Base-by-base conservation (phyloP, 2,329 filamentous ascomycete species). In the Fusarium sterilihyphosum region DNA sequence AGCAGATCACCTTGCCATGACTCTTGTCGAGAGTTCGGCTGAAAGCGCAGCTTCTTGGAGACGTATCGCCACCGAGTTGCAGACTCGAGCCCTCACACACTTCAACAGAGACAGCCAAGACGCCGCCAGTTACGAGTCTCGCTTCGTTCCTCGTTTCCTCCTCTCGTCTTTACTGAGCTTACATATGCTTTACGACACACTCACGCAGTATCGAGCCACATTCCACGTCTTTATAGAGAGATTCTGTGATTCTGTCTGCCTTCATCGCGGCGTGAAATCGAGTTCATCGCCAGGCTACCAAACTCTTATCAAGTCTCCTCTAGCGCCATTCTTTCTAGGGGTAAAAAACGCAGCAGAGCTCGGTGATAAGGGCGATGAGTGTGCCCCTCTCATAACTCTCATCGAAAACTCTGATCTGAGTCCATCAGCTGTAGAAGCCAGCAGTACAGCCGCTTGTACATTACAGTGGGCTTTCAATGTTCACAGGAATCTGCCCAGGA, bases 101-200 rank as follows among this genome's bases (percentile, higher is more conserved):
- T 85, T 83, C 72, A 85, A 81, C 52, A 78, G 73, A 37, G 77
- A 82, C 10, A 61, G 73, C 8, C 78, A 81, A 26, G 79, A 81
- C 14, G 75, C 65, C 16, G 68, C 71, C 18, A 66, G 65, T 38
- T 31, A 47, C 17, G 73, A 79, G 6, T 73, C 73, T 8, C 80
- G 80, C 54, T 82, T 80, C 44, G 76, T 85, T 26, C 82, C 84
- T 4, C 80, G 84, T 20, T 85, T 86, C 62, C 76, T 87, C n/a
- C 87, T 87, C 75, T 83, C 85, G 10, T 79, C 81, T 24, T 66
- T 84, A 10, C 74, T 87, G 3, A 84, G 85, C 46, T 80, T 88
- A 12, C 86, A 88, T 60, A 82, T 85, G 44, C 81, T 89, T 8
- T 86, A 84, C 73, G 86, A 89, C 61, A 84, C 84, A 5, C 80